Base-by-base conservation (phyloP, 2,329 filamentous ascomycete species). In the Exophiala sideris region DNA sequence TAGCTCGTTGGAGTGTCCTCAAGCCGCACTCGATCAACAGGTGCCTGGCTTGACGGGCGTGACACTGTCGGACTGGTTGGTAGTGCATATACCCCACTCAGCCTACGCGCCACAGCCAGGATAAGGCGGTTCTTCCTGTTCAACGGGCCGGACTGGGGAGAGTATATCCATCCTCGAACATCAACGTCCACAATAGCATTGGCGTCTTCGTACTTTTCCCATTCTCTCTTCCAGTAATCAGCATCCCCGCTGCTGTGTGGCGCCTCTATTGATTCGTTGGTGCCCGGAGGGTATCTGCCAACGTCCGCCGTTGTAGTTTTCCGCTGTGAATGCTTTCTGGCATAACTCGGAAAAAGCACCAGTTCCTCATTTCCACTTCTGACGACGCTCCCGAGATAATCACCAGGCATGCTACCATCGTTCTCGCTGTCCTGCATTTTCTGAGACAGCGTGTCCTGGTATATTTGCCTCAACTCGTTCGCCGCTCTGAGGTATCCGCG, bases 331-430 rank as follows among this genome's bases (percentile, higher is more conserved):
- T 95, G 87, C 57, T 79, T 79, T 66, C 91, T 85, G 7, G 89
- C 90, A 68, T 99, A 99, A 49, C 90, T 96, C 0, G 94, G 94
- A 63, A 99, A 99, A 20, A 99, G 70, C 8, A 99, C 83, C 85
- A 99, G 89, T 73, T 97, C 89, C 69, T 96, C 91, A 56, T 90
- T 83, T 10, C 89, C 91, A 57, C 84, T 85, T 9, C 84, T 81
- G 12, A 87, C 82, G 56, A 96, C 88, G n/a, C 87, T 83, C 14
- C 89, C 87, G 0, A 91, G 89, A 66, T 95, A 96, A 1, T 86
- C 83, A 0, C 87, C 88, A 0, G 89, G 86, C 29, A 89, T 87
- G 41, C 78, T 70, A 21, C 71, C 65, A 65, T 75, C 75, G 42
- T 75, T 73, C 41, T 77, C 73, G 18, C 50, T 56, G 33, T 74